Base-by-base conservation (phyloP, 2,329 filamentous ascomycete genomes). In the Claviceps monticola region DNA sequence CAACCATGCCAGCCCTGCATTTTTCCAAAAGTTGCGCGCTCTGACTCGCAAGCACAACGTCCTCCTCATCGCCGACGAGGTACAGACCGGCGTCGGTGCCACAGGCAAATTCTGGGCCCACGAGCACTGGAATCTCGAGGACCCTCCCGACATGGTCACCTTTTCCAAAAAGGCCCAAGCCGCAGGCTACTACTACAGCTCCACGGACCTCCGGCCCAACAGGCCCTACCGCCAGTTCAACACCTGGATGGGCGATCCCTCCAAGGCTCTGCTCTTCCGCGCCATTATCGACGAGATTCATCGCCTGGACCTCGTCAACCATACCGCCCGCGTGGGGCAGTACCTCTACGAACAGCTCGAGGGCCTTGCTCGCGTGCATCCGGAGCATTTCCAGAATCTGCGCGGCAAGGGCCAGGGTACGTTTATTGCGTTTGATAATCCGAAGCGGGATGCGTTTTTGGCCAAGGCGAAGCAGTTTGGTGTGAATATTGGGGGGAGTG, bases 21-120 rank as follows among this genome's bases (percentile, higher is more conserved):
- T 94, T 78, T 95, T 95, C 84, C 82, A 76, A 55, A 84, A 84
- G 54, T 80, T 95, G 49, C 86, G 89, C 55, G 84, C 81, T 44
- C 68, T 95, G 55, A 95, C 89, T 41, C 78, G 80, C 65, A 83
- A 82, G 68, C 80, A 88, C 71, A 76, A 82, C 59, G 79, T 95
- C 34, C 80, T 94, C 53, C 74, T 95, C 67, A 95, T 95, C 64
- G 89, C 94, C 57, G 89, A 95, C 66, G 89, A 95, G 71, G 89
- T 95, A 11, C 89, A 95, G 72, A 95, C 89, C 6, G 90, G 89
- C 65, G 84, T 95, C 26, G 90, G 90, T 60, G 88, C 90, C 41
- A 95, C 89, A 0, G 89, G 89, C 61, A 89, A 87, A 68, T 95
- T 95, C 81, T 95, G 89, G 89, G 89, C 90, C 8, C 90, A 95